Percentiles rank a stretch among this genome's conserved stretches.
Conservation (phyloP, 164 flowering plant species). For the Vitis amurensis region DNA sequence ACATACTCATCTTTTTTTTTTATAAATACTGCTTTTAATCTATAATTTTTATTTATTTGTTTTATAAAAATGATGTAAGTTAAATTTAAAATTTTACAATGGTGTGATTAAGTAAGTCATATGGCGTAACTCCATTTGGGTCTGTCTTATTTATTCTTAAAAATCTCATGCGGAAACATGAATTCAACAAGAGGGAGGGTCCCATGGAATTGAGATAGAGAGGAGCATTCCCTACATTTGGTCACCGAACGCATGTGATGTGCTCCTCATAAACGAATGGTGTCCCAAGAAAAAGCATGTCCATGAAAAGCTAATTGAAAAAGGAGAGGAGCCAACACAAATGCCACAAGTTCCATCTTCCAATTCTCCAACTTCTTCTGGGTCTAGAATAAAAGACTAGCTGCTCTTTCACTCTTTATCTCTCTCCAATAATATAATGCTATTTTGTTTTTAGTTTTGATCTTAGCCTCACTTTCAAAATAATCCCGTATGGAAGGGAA, state of each 20-base stretch:
- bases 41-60: no score
- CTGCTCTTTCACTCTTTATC: background rate
- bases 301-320: conserved; percentile 1
- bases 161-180: no score
- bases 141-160: no score
- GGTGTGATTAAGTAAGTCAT: no score
- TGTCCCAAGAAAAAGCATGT: conserved; percentile 1
- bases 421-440: background rate
- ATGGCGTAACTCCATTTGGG: no score
- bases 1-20: no score
- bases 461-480: conserved; percentile 20
- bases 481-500: background rate
- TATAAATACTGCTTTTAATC: no score
- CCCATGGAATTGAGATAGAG: background rate
- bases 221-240: background rate
- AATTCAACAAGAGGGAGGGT: background rate
- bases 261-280: background rate
- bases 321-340: background rate
- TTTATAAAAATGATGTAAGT: no score
- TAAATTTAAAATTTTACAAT: no score
- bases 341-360: conserved; percentile 1
- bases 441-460: conserved; percentile 2
- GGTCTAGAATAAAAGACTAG: background rate
- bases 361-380: background rate
- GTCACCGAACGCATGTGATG: conserved; percentile 1